Evolutionary conservation across 208 protist genomes (phyloP).

Genomic region (Strigomonas culicis): DNA sequence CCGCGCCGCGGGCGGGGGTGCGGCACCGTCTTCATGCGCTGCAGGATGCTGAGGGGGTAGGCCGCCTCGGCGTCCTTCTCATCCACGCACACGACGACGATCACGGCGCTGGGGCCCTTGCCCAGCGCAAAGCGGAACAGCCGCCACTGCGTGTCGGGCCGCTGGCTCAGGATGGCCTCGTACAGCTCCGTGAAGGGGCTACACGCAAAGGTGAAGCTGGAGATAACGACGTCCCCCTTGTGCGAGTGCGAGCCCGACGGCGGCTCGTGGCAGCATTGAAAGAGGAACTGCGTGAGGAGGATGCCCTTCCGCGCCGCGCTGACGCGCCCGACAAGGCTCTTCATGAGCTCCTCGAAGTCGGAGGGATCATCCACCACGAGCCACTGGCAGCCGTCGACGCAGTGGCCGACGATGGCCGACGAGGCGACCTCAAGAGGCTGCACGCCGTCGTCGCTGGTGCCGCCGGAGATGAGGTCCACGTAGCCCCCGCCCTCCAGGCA

Average conservation of each 20-base stretch:
- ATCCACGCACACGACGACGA: slow-evolving; percentile 22
- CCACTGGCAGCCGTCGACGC: slow-evolving; percentile 36
- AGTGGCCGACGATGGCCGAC: slow-evolving; percentile 41
- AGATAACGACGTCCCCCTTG: slow-evolving; percentile 32
- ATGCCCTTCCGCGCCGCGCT: slow-evolving; percentile 13
- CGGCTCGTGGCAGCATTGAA: slow-evolving; percentile 21
- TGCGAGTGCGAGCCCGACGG: background rate
- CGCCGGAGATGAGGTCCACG: slow-evolving; percentile 7
- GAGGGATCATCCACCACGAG: slow-evolving; percentile 22
- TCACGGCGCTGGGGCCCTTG: slow-evolving; percentile 35
- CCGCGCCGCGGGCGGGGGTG: slow-evolving; percentile 27
- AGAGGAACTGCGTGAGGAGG: slow-evolving; percentile 29
- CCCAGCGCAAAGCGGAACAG: slow-evolving; percentile 38
- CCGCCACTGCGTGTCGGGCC: slow-evolving; percentile 32
- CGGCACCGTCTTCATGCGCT: slow-evolving; percentile 25
- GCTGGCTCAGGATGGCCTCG: slow-evolving; percentile 34
- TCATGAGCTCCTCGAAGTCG: slow-evolving; percentile 15
- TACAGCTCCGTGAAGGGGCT: slow-evolving; percentile 17
- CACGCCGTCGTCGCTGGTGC: slow-evolving; percentile 7
- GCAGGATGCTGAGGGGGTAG: slow-evolving; percentile 29
- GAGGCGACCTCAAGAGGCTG: slow-evolving; percentile 29
- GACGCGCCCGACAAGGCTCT: background rate
- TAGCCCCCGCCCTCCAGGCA: slow-evolving; percentile 15
- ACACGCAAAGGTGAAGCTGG: slow-evolving; percentile 34
- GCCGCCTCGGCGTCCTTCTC: slow-evolving; percentile 42